Conservation (phyloP, 768 basidiomycete species). For the Terana coerulea region DNA sequence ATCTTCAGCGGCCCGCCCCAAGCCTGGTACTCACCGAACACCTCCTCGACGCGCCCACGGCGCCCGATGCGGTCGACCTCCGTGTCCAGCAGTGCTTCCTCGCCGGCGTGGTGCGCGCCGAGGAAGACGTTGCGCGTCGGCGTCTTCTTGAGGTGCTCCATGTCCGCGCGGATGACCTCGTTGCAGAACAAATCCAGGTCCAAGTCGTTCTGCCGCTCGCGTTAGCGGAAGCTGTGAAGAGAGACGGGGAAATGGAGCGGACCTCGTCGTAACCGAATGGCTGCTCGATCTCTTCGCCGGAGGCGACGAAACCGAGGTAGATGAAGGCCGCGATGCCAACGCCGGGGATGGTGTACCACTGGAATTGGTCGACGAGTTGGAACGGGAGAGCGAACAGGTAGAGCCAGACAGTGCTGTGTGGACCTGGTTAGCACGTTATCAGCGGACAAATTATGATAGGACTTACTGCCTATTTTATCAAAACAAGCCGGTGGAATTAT, state of each 20-base stretch:
- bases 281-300: conserved; percentile 68
- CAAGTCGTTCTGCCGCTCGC: conserved; percentile 49
- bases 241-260: conserved; percentile 12
- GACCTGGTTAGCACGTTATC: neutral
- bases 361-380: conserved; percentile 61
- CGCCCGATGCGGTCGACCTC: neutral
- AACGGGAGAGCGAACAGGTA: conserved; percentile 78
- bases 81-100: neutral
- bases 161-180: conserved; percentile 52
- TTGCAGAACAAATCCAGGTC: conserved; percentile 64
- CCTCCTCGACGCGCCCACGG: conserved; percentile 14
- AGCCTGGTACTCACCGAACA: conserved; percentile 21
- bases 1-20: too few relatives aligned
- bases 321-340: conserved; percentile 65
- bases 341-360: conserved; percentile 64
- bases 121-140: conserved; percentile 42
- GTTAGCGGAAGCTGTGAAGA: neutral
- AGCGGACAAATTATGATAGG: neutral
- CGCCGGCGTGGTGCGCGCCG: conserved; percentile 9
- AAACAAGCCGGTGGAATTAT: neutral
- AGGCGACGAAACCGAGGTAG: conserved; percentile 73
- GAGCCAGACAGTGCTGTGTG: conserved; percentile 54
- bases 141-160: conserved; percentile 48
- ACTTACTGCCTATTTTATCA: conserved; percentile 21
- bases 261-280: conserved; percentile 70